Base-by-base conservation (phyloP, 2,329 filamentous ascomycete species). In the Fusarium sp. region DNA sequence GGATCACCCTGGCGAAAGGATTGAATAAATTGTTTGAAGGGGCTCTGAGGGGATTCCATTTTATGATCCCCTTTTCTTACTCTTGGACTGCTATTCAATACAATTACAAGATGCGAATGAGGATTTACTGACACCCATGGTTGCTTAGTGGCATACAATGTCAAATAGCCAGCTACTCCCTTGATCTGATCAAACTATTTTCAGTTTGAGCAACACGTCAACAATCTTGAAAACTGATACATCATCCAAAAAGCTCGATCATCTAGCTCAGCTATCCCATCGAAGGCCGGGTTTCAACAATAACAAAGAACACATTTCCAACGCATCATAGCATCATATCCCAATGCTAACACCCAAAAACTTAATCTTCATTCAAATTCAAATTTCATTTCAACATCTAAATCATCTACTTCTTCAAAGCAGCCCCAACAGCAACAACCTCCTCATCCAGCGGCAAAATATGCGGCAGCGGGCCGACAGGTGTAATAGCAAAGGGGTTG, bases 401-500 rank as follows among this genome's bases (percentile, higher is more conserved):
- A 3, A 49, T 16, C 20, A 46, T 34, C 31, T 46, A 57, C 20
- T 54, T 50, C 49, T 59, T 27, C 55, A 56, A 73, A 71, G 72
- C 74, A 54, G 73, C 76, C 33, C 58, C 16, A 77, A 54, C 89
- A 42, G 88, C 89, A 7, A 83, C 70, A 6, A 97, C 93, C 82
- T 97, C 94, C 74, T 96, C 88, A 42, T 91, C 91, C 73, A 91
- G 81, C 4, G 86, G 87, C 80, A 97, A 75, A 67, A 99, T 91
- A 81, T 96, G 86, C 38, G 94, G 94, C 75, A 93, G 73, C 5
- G 96, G 95, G 0, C 95, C 95, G 14, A 97, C 77, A 1, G 95
- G 94, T 23, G 93, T 95, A 76, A 99, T 97, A 38, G 84, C 83
- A 54, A 83, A 79, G 14, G 88, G 89, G 79, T 91, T 91, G 77